Conservation (phyloP, 139 green algal genomes). For the Chlamydomonas asymmetrica region DNA sequence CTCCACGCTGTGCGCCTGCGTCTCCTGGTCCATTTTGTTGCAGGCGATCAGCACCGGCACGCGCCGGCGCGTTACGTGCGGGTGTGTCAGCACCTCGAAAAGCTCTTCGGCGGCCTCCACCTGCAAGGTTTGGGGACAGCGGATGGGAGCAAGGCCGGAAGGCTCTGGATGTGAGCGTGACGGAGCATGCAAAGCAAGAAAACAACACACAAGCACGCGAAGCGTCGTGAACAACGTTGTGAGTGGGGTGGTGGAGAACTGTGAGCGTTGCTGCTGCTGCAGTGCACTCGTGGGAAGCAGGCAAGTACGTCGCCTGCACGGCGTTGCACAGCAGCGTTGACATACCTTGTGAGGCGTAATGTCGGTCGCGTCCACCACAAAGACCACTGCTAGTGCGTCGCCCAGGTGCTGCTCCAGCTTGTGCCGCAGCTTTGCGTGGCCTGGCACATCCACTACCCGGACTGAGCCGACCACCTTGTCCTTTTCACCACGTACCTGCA, state of each 20-base stretch:
- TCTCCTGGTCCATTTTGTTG: constrained; percentile 91
- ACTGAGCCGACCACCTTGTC: constrained; percentile 31
- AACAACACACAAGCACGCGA: too few species aligned
- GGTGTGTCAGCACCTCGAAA: constrained; percentile 55
- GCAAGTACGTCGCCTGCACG: constrained; percentile 44
- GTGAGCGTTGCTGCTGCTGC: too few species aligned
- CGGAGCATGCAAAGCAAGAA: not conserved
- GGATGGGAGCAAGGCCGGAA: not conserved
- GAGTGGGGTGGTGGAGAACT: too few species aligned
- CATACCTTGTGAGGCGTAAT: constrained; percentile 70
- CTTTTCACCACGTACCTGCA: constrained; percentile 33
- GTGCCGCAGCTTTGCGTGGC: constrained; percentile 75
- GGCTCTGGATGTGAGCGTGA: not conserved
- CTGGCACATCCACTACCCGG: constrained; percentile 82
- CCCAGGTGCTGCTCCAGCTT: constrained; percentile 56
- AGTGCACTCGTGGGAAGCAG: too few species aligned
- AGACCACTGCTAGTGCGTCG: constrained; percentile 72
- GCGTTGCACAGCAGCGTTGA: constrained; percentile 19
- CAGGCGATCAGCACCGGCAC: constrained; percentile 87
- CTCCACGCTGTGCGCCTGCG: constrained; percentile 81
- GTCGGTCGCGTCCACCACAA: constrained; percentile 84
- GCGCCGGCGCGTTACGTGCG: constrained; percentile 44
- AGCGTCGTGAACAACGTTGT: too few species aligned
- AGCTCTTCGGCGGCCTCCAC: constrained; percentile 50
- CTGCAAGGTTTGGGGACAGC: constrained; percentile 26